These are phyloP conservation scores for Pyrus communis DNA, from an alignment of 306 rosid species.

Conservation along the genomic window DNA sequence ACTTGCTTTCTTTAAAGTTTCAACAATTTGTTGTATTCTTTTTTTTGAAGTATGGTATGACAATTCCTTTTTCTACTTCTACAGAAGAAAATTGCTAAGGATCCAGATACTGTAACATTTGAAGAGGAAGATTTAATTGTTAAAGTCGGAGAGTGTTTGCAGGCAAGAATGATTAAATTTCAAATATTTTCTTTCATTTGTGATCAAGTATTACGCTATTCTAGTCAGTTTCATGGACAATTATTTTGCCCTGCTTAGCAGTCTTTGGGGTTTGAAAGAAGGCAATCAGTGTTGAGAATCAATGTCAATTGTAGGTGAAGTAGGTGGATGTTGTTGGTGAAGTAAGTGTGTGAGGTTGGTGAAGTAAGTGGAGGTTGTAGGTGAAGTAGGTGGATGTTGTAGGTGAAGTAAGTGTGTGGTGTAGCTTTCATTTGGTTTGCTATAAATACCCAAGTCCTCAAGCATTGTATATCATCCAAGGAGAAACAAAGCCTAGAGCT, in stretches of 20 bases:
- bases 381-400: too few species aligned
- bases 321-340: too few species aligned
- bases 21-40: conserved; percentile 4
- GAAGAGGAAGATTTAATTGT: conserved; percentile 79
- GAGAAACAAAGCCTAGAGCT: too few species aligned
- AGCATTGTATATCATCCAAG: too few species aligned
- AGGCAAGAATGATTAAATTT: conserved; percentile 44
- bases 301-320: too few species aligned
- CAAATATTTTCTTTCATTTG: not conserved
- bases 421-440: too few species aligned
- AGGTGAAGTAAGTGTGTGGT: too few species aligned
- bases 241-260: not conserved
- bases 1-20: not conserved
- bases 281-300: not conserved
- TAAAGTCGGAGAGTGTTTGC: conserved; percentile 89
- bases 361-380: too few species aligned
- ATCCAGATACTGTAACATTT: conserved; percentile 52
- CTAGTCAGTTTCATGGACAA: not conserved
- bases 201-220: not conserved
- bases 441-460: too few species aligned
- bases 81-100: conserved; percentile 74
- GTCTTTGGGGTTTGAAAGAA: not conserved
- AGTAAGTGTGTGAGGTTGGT: too few species aligned
- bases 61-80: conserved; percentile 20
- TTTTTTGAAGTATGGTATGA: not conserved